A percentile compares a stretch with the other conserved stretches of the same genome.
Conservation (phyloP, 805 yeast species). For the Schizosaccharomyces octosporus region DNA sequence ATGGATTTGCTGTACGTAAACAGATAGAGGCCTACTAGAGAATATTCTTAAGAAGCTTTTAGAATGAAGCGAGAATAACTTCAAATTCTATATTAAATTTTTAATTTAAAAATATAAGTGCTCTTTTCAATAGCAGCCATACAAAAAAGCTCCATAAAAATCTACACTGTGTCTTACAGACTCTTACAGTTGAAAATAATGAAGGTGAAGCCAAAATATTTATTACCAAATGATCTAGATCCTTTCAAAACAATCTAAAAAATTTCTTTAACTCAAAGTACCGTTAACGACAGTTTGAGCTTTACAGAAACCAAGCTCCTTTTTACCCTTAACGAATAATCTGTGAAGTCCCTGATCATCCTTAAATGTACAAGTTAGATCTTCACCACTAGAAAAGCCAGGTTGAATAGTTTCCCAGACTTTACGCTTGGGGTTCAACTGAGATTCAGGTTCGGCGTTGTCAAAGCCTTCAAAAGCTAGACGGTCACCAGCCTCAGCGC, state of each 20-base stretch:
- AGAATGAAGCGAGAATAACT: no score
- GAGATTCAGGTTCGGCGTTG: constrained; percentile 60
- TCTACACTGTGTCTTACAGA: no score
- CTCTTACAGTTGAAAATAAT: no score
- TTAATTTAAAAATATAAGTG: no score
- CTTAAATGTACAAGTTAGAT: constrained; percentile 55
- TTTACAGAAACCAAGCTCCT: constrained; percentile 1
- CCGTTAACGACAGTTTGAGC: background rate
- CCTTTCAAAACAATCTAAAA: background rate
- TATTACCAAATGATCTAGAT: background rate
- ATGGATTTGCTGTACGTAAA: no score
- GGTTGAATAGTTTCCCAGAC: constrained; percentile 93
- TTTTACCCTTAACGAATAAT: constrained; percentile 18
- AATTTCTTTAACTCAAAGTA: background rate
- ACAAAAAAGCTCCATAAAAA: no score
- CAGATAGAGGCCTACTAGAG: no score
- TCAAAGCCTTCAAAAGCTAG: constrained; percentile 80
- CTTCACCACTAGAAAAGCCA: constrained; percentile 54
- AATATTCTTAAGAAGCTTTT: no score
- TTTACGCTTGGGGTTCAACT: constrained; percentile 93
- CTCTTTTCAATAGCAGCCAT: no score
- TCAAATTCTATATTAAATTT: no score
- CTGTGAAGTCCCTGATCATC: constrained; percentile 30
- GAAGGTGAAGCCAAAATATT: no score
- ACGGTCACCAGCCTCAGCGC: constrained; percentile 86